phyloP scores from a whole-genome alignment of 202 grass and related monocot species.

The Bolboschoenoplectus hybrid region DNA sequence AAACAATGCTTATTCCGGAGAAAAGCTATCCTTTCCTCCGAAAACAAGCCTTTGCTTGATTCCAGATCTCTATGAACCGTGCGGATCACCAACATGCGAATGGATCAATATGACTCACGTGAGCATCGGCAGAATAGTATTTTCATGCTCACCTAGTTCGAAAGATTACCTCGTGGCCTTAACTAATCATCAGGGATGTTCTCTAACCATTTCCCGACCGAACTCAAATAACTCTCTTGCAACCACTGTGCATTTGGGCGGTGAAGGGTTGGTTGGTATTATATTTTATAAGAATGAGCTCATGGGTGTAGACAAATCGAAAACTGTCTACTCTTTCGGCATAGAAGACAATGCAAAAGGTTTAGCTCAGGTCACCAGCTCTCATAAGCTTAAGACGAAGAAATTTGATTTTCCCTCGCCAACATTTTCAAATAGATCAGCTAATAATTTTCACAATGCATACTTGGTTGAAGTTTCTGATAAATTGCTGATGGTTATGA shows the following conservation, averaged over 20 bases:
- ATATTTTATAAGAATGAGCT: neutral
- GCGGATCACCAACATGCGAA: neutral
- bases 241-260: constrained; percentile 28
- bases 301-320: neutral
- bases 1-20: neutral
- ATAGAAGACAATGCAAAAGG: neutral
- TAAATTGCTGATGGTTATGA: constrained; percentile 21
- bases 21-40: neutral
- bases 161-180: neutral
- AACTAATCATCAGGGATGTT: neutral
- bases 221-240: neutral
- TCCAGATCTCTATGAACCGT: neutral
- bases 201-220: neutral
- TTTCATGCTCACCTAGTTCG: constrained; percentile 31
- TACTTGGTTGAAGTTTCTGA: constrained; percentile 21
- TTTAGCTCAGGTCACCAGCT: neutral
- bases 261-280: neutral
- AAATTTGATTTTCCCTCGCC: neutral
- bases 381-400: neutral
- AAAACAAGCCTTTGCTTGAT: neutral
- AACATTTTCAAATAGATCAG: neutral
- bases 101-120: neutral
- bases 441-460: neutral
- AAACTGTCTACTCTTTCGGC: neutral
- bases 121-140: neutral